Conservation (phyloP, 345 rosid species). For the Lepidium sativum region DNA sequence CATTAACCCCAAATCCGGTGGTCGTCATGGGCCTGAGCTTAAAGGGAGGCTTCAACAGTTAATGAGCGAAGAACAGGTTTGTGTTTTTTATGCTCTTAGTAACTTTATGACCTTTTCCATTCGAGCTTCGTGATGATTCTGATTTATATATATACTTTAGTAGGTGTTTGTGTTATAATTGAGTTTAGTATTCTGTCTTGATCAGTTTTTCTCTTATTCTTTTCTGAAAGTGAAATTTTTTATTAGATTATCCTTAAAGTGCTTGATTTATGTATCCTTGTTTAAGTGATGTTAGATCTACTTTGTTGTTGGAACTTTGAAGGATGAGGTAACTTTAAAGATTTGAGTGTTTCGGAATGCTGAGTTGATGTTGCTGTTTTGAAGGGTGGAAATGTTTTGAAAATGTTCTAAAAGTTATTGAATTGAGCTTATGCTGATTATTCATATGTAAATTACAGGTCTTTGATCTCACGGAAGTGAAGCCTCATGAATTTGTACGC, state of each 20-base stretch:
- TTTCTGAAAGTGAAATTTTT: neutral
- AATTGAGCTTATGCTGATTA: too few species aligned
- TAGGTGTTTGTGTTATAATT: neutral
- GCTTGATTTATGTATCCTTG: neutral
- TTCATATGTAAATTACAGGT: slow-evolving; percentile 42
- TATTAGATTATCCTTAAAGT: neutral
- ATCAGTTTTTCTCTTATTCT: neutral
- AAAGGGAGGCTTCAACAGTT: slow-evolving; percentile 67
- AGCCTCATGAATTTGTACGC: slow-evolving; percentile 67
- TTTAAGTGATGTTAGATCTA: slow-evolving; percentile 13
- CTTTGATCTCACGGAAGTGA: slow-evolving; percentile 75
- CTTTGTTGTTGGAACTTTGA: neutral
- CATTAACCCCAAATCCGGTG: slow-evolving; percentile 77
- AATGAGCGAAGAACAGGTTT: slow-evolving; percentile 82
- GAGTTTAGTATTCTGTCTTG: neutral
- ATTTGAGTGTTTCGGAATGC: neutral
- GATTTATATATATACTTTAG: neutral
- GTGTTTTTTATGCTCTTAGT: neutral
- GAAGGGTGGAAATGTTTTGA: neutral
- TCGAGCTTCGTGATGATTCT: neutral
- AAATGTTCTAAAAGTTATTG: neutral
- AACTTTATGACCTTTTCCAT: neutral
- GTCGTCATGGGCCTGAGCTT: slow-evolving; percentile 78
- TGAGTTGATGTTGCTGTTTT: neutral
- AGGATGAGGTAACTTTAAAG: neutral